Evolutionary conservation across 306 rosid genomes (phyloP), one percentile per base, ranked within the genome.

Genomic region (Acacia melanoxylon): DNA sequence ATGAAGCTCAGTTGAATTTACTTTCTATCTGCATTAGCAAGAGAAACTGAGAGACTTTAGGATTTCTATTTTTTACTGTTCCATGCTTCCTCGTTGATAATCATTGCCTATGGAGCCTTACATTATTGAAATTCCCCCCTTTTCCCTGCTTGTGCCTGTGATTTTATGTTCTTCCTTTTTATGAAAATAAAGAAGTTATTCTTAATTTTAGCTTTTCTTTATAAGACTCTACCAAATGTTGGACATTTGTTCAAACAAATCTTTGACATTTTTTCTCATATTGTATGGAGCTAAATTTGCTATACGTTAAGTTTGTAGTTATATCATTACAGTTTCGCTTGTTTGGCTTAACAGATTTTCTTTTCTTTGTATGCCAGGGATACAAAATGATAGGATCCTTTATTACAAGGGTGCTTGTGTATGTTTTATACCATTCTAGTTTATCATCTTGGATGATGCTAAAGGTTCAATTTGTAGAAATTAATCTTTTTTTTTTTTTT

Each of bases 391-490:
- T 95, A 68, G 98, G 98, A 89, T 89, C 98, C 72, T 90, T 95
- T 76, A 83, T 95, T 84, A 91, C 98, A 79, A 84, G 98, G 87
- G 94, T 92, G 59, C 98, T 95, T 69, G 93, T 90, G 98, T 95
- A 93, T 76, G 98, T 86, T 75, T 76, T 62, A 2, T 40, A 6
- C 35, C 62, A 29, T 66, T 49, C 56, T 51, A 58, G 40, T 75
- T 35, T 72, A 14, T 75, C 35, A 77, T 61, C 37, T 46, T 67
- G 17, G 80, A 74, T 70, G 40, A 66, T 72, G 72, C 74, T 54
- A 20, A 24, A 45, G 44, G 25, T 72, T 80, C 58, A 8, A 13
- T 11, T 72, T 67, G 59, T 72, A 54, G 56, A 82, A 24, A 33
- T 65, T 66, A 37, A 4, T 76, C 5, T 2, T 13, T 29, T 69